These are phyloP conservation scores for Zygosaccharomyces pseudorouxii DNA, from an alignment of 805 yeast genomes.

Conservation along the genomic window DNA sequence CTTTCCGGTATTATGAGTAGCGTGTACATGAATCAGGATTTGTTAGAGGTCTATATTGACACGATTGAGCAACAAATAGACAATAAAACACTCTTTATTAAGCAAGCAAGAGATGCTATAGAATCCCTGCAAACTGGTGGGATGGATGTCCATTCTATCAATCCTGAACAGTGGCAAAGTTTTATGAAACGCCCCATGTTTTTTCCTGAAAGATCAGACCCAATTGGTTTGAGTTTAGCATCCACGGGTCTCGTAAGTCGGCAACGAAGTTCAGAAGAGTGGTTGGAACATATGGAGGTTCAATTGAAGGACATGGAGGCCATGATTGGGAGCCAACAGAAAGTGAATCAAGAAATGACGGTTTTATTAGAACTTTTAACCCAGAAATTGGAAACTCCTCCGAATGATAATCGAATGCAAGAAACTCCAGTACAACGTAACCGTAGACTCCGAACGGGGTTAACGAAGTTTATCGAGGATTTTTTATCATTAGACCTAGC, in stretches of 20 bases:
- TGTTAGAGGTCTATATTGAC: slow-evolving; percentile 18
- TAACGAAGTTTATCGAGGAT: slow-evolving; percentile 15
- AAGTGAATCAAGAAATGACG: slow-evolving; percentile 19
- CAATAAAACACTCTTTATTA: slow-evolving; percentile 25
- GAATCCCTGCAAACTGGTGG: slow-evolving; percentile 9
- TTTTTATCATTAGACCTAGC: slow-evolving; percentile 18
- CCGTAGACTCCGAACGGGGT: slow-evolving; percentile 7
- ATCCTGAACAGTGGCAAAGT: slow-evolving; percentile 17
- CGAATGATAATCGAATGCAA: neutral
- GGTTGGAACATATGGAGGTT: slow-evolving; percentile 10
- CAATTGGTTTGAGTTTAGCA: slow-evolving; percentile 28
- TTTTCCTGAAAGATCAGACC: slow-evolving; percentile 33
- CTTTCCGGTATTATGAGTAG: neutral
- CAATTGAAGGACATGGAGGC: slow-evolving; percentile 5
- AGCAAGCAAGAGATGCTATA: slow-evolving; percentile 23
- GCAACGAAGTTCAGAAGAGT: slow-evolving; percentile 16
- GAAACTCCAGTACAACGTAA: slow-evolving; percentile 11
- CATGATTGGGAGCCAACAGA: slow-evolving; percentile 17
- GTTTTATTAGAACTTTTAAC: slow-evolving; percentile 12
- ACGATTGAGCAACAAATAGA: slow-evolving; percentile 26
- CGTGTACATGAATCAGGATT: neutral
- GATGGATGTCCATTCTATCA: neutral
- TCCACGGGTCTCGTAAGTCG: slow-evolving; percentile 18
- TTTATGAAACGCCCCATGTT: slow-evolving; percentile 25
- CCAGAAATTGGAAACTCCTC: slow-evolving; percentile 1